A percentile compares a stretch with the other conserved stretches of the same genome.
phyloP scores from a whole-genome alignment of 176 grass and related monocot genomes.

The Rhipidocladum racemiflorum region DNA sequence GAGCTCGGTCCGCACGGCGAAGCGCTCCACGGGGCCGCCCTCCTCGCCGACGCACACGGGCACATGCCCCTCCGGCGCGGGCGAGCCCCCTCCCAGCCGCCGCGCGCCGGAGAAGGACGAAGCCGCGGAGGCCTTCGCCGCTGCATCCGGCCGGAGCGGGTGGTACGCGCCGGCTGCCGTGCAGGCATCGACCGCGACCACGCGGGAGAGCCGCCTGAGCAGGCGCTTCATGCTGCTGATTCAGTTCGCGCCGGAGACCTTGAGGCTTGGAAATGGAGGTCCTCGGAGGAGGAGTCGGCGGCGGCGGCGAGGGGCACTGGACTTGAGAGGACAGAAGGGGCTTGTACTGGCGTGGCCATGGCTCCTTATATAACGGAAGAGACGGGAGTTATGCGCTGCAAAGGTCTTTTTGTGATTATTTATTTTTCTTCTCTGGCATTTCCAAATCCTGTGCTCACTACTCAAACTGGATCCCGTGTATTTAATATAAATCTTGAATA shows the following conservation, averaged over 20 bases:
- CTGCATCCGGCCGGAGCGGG: conserved; percentile 9
- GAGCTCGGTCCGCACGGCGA: conserved; percentile 64
- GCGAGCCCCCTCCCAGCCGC: neutral
- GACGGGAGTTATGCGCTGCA: neutral
- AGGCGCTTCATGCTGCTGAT: conserved; percentile 52
- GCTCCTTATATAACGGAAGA: conserved; percentile 35
- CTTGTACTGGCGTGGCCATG: conserved; percentile 35
- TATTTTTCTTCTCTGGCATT: neutral
- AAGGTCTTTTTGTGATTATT: neutral
- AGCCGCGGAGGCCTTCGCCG: neutral
- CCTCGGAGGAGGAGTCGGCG: neutral
- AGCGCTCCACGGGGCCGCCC: conserved; percentile 60
- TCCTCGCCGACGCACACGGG: conserved; percentile 87
- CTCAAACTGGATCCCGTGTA: too few relatives aligned
- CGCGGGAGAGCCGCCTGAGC: conserved; percentile 63
- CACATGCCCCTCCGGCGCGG: conserved; percentile 65
- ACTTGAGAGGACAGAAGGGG: conserved; percentile 5
- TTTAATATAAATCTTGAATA: too few relatives aligned
- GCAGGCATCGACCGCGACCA: conserved; percentile 53
- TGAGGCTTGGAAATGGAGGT: neutral
- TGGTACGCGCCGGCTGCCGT: conserved; percentile 40
- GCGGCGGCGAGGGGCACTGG: neutral
- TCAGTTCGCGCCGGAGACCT: neutral
- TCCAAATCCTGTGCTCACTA: conserved; percentile 21
- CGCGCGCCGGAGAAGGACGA: conserved; percentile 10